Percentiles rank a stretch among this genome's conserved stretches.
Conservation (phyloP, 768 basidiomycete genomes). For the Termitomyces eurrhizus region DNA sequence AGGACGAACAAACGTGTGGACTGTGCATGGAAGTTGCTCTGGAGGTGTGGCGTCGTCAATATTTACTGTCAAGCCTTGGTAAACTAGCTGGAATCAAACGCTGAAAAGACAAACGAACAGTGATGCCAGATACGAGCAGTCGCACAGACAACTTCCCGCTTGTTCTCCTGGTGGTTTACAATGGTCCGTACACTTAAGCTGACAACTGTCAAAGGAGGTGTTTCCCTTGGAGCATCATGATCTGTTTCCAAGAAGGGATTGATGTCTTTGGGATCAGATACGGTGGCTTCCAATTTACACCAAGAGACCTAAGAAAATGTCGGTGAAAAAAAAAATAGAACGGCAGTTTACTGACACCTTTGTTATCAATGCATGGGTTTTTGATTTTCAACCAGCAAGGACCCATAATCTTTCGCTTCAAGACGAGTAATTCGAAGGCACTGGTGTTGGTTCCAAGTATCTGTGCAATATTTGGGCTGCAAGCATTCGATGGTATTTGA, state of each 20-base stretch:
- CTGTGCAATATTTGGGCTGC: slow-evolving; percentile 79
- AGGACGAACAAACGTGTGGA: slow-evolving; percentile 88
- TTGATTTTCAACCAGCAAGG: slow-evolving; percentile 95
- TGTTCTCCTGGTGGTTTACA: slow-evolving; percentile 91
- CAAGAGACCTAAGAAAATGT: slow-evolving; percentile 73
- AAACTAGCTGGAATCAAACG: not conserved
- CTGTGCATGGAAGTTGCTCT: slow-evolving; percentile 75
- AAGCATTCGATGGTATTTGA: slow-evolving; percentile 65
- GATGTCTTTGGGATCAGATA: slow-evolving; percentile 83
- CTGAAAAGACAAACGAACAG: slow-evolving; percentile 26
- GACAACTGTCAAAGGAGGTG: slow-evolving; percentile 88
- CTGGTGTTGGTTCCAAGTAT: slow-evolving; percentile 91
- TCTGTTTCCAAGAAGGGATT: slow-evolving; percentile 79
- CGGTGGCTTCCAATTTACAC: slow-evolving; percentile 91
- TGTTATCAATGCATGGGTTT: slow-evolving; percentile 67
- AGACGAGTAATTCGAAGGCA: slow-evolving; percentile 88
- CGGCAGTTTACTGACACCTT: slow-evolving; percentile 56
- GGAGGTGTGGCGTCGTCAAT: slow-evolving; percentile 93
- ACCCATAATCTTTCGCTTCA: slow-evolving; percentile 98
- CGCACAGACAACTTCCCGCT: slow-evolving; percentile 87
- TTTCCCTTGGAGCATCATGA: slow-evolving; percentile 63
- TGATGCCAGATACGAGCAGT: slow-evolving; percentile 81
- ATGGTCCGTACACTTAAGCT: slow-evolving; percentile 86
- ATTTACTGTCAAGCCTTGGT: slow-evolving; percentile 48
- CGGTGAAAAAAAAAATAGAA: not conserved